A percentile compares a stretch with the other conserved stretches of the same genome.
phyloP scores from a whole-genome alignment of 768 basidiomycete species.

The Gloeopeniophorella convolvens region DNA sequence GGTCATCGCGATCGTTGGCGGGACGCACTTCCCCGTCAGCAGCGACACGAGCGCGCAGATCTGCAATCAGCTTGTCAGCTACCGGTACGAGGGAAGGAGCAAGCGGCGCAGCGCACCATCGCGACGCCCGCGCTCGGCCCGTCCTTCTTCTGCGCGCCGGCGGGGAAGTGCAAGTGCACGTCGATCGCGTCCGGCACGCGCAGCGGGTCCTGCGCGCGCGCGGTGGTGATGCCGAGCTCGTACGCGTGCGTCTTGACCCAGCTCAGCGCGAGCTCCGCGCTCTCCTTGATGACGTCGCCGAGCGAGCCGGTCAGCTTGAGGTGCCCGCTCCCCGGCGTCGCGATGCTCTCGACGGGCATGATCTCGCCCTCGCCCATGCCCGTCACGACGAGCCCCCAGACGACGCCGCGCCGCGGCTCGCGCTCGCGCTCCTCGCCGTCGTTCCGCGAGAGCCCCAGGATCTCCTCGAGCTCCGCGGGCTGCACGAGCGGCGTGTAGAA shows the following conservation, averaged over 20 bases:
- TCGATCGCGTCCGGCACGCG: conserved; percentile 69
- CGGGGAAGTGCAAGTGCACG: conserved; percentile 82
- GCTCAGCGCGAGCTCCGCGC: conserved; percentile 81
- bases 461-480: conserved; percentile 69
- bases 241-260: conserved; percentile 89
- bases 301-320: conserved; percentile 78
- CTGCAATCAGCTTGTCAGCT: conserved; percentile 29
- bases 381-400: conserved; percentile 84
- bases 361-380: conserved; percentile 84
- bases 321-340: conserved; percentile 66
- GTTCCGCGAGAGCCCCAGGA: conserved; percentile 75
- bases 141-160: conserved; percentile 90
- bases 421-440: conserved; percentile 75
- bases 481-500: conserved; percentile 61
- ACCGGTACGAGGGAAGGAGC: neutral
- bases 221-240: conserved; percentile 68
- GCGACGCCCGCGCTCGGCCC: conserved; percentile 88
- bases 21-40: conserved; percentile 67
- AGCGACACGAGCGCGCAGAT: conserved; percentile 84
- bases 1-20: conserved; percentile 77
- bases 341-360: conserved; percentile 77
- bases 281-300: conserved; percentile 89
- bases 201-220: conserved; percentile 65
- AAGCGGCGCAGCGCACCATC: conserved; percentile 46
- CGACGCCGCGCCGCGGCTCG: conserved; percentile 68